phyloP scores from a whole-genome alignment of 202 grass and related monocot genomes.

The Hordeum pubiflorum region DNA sequence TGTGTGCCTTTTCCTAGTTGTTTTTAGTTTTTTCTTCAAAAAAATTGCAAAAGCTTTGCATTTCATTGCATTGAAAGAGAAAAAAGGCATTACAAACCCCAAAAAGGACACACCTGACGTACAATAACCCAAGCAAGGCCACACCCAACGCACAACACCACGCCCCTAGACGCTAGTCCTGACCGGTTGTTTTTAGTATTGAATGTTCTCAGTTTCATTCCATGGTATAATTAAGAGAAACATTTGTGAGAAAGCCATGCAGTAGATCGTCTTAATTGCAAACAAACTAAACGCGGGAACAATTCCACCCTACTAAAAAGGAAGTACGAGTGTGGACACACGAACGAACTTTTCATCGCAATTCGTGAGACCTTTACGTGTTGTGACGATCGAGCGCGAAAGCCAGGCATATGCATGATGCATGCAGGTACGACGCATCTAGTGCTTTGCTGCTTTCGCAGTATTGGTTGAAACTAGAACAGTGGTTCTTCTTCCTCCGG shows the following conservation, averaged over 20 bases:
- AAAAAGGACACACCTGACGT: too few species aligned
- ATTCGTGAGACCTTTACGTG: background rate
- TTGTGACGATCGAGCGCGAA: background rate
- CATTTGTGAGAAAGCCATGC: background rate
- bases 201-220: too few species aligned
- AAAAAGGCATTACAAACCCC: too few species aligned
- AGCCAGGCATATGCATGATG: background rate
- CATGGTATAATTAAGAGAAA: too few species aligned
- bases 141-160: too few species aligned
- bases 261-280: background rate
- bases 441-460: conserved; percentile 23
- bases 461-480: conserved; percentile 23
- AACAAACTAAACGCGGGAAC: background rate
- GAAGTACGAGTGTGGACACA: background rate
- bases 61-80: too few species aligned
- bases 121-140: too few species aligned
- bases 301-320: background rate
- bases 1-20: too few species aligned
- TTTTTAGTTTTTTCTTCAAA: too few species aligned
- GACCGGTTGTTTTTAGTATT: too few species aligned
- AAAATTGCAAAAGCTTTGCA: too few species aligned
- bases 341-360: background rate
- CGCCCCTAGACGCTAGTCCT: too few species aligned
- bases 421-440: background rate
- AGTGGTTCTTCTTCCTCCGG: conserved; percentile 16